phyloP scores from a whole-genome alignment of 805 yeast genomes.

The Alloascoidea hylecoeti region DNA sequence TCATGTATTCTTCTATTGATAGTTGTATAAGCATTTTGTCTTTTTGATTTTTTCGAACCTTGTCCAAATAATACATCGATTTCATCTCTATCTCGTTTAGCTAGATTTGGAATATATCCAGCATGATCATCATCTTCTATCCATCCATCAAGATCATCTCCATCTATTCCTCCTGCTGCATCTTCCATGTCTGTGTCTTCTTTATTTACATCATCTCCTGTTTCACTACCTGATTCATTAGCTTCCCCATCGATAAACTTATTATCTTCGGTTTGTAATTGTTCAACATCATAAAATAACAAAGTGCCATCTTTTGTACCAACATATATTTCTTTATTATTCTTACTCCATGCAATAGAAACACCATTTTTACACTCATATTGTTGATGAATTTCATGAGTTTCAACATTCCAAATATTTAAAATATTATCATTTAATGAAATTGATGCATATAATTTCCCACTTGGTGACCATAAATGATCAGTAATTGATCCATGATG shows the following conservation, averaged over 20 bases:
- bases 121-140: slow-evolving; percentile 53
- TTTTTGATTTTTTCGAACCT: slow-evolving; percentile 4
- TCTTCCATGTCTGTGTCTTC: slow-evolving; percentile 12
- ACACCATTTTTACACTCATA: neutral
- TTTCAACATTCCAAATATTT: slow-evolving; percentile 5
- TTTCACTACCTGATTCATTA: slow-evolving; percentile 14
- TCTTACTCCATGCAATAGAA: neutral
- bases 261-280: slow-evolving; percentile 9
- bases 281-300: neutral
- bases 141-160: slow-evolving; percentile 18
- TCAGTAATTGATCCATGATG: slow-evolving; percentile 5
- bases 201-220: slow-evolving; percentile 15
- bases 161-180: slow-evolving; percentile 9
- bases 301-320: neutral
- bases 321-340: neutral
- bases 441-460: slow-evolving; percentile 6
- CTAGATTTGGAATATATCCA: slow-evolving; percentile 20
- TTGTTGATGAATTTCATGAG: neutral
- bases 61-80: neutral
- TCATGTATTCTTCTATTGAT: slow-evolving; percentile 8
- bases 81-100: slow-evolving; percentile 10
- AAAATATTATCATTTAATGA: slow-evolving; percentile 4
- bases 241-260: slow-evolving; percentile 12
- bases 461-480: slow-evolving; percentile 8
- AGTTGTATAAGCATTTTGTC: slow-evolving; percentile 3